These are phyloP conservation scores for Smallanthus sonchifolius DNA, from an alignment of 129 eudicot species.

Conservation along the genomic window DNA sequence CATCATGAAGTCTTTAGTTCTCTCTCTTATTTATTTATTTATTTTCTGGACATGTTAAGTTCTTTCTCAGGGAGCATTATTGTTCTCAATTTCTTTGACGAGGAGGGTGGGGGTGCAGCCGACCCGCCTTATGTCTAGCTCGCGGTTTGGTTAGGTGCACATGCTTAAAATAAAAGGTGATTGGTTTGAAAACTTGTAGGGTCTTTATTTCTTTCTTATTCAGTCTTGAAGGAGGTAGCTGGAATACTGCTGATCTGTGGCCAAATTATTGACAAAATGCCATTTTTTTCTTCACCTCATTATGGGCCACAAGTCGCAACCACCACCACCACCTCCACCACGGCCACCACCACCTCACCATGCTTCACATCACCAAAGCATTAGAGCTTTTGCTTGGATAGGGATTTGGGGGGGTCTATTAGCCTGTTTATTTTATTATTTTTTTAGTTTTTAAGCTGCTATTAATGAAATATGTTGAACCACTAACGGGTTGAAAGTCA, in stretches of 20 bases:
- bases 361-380: background rate
- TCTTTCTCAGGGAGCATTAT: slow-evolving; percentile 5
- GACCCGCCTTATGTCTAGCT: background rate
- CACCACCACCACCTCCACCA: background rate
- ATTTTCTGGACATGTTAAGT: slow-evolving; percentile 5
- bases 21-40: background rate
- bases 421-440: too few relatives aligned
- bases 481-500: too few relatives aligned
- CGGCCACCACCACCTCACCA: background rate
- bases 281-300: slow-evolving; percentile 8
- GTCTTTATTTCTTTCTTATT: slow-evolving; percentile 18
- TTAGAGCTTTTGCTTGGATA: too few relatives aligned
- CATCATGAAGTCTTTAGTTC: background rate
- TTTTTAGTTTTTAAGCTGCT: too few relatives aligned
- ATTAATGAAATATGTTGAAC: too few relatives aligned
- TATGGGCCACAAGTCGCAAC: slow-evolving; percentile 15
- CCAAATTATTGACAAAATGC: slow-evolving; percentile 19
- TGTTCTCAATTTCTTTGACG: background rate
- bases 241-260: slow-evolving; percentile 37
- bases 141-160: slow-evolving; percentile 12
- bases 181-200: slow-evolving; percentile 33
- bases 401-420: too few relatives aligned
- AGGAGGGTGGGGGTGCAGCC: background rate
- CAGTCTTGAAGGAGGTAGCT: slow-evolving; percentile 42
- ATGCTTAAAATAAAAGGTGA: slow-evolving; percentile 17